Base-by-base conservation (phyloP, 495 filamentous ascomycete species). In the Tuber brumale region DNA sequence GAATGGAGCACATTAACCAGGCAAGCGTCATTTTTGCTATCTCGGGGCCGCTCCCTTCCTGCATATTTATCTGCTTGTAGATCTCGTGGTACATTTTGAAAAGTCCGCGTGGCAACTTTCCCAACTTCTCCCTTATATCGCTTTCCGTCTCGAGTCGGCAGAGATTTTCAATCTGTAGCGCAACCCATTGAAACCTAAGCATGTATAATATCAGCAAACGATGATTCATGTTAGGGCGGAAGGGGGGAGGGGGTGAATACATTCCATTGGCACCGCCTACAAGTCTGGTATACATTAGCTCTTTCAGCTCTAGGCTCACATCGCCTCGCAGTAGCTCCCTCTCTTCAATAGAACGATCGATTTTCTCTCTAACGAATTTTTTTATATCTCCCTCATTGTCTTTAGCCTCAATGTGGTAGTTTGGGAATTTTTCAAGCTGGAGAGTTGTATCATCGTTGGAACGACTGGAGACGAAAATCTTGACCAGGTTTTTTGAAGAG, bases 381-480 rank as follows among this genome's bases (percentile, higher is more conserved):
- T 76, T 72, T 43, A 81, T 82, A 69, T 82, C 79, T 3, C 9
- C 48, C 0, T 51, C 70, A 61, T 79, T 82, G 44, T 75, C 80
- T 1, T 37, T 42, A 27, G 74, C 71, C 1, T 77, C 19, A 21
- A 82, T 72, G 21, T 77, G 74, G 70, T 51, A 51, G 61, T 45
- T 81, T 19, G 76, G 70, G 44, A 81, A 75, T 19, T 19, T 14
- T 21, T n/a, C 2, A 3, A 82, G 46, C 16, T 43, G 46, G 23
- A 61, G 35, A 16, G 48, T 8, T 35, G 77, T 78, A 61, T 81
- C 79, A 5, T n/a, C 43, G 35, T 81, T 76, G 23, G 72, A 74
- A 23, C 79, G 72, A 43, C 79, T 76, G 14, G 80, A 78, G 35
- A 79, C 76, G 51, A 81, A 81, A 12, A 81, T 76, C 46, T 81